Conservation (phyloP, 371 early-diverging fungal genomes). For the Enteropsectra breve region DNA sequence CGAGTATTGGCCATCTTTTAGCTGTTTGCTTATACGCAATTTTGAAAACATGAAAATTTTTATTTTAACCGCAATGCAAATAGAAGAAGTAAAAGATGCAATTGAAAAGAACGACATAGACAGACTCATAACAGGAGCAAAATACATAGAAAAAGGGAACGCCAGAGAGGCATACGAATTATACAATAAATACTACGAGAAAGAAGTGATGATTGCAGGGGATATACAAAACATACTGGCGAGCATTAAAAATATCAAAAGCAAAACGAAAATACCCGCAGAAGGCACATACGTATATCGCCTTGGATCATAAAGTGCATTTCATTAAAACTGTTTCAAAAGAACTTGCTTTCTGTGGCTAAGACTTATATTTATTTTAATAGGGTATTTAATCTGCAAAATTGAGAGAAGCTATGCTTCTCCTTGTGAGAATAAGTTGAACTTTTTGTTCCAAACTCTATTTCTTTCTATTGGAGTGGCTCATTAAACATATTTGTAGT, state of each 20-base stretch:
- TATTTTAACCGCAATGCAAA: not conserved
- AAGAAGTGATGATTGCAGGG: not conserved
- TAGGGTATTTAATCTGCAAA: too few relatives aligned
- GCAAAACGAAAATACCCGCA: slow-evolving; percentile 2
- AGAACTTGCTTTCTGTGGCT: too few relatives aligned
- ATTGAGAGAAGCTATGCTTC: too few relatives aligned
- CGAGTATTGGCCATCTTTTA: too few relatives aligned
- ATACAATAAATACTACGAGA: slow-evolving; percentile 8
- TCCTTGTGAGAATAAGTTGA: too few relatives aligned
- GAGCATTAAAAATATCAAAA: not conserved
- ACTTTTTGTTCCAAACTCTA: too few relatives aligned
- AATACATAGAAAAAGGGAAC: not conserved
- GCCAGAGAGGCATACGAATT: not conserved
- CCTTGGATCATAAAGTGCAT: not conserved
- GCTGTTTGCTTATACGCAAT: too few relatives aligned
- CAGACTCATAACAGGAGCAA: not conserved
- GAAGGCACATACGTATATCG: slow-evolving; percentile 2
- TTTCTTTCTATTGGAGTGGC: too few relatives aligned
- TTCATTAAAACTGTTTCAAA: too few relatives aligned
- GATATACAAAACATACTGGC: slow-evolving; percentile 11
- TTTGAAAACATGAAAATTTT: too few relatives aligned
- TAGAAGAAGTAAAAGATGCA: slow-evolving; percentile 15
- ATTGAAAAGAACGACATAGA: slow-evolving; percentile 14
- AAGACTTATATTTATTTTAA: too few relatives aligned
- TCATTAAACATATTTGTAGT: too few relatives aligned